These are phyloP conservation scores for Coemansia umbellata DNA, from an alignment of 192 early-diverging fungal genomes.

Conservation along the genomic window DNA sequence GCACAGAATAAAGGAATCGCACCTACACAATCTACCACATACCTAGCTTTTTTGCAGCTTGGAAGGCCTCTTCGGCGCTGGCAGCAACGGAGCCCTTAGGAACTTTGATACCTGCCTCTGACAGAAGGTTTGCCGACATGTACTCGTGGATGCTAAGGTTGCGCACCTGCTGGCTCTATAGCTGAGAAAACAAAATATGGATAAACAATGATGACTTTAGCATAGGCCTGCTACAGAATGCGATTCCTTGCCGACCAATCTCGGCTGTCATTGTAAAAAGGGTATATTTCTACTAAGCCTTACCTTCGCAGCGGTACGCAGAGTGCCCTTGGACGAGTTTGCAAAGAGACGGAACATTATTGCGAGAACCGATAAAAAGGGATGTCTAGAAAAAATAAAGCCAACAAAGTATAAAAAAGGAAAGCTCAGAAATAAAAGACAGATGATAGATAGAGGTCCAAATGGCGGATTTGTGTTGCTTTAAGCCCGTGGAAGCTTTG, in stretches of 20 bases:
- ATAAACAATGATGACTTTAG: too few species aligned
- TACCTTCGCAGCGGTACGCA: constrained; percentile 47
- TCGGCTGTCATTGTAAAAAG: not conserved
- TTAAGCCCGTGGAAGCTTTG: too few species aligned
- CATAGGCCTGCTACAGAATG: too few species aligned
- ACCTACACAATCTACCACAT: constrained; percentile 15
- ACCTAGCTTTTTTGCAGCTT: constrained; percentile 78
- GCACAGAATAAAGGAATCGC: too few species aligned
- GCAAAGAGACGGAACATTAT: constrained; percentile 51
- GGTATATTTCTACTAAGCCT: not conserved
- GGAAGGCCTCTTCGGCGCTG: constrained; percentile 82
- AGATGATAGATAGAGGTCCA: too few species aligned
- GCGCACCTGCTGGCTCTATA: constrained; percentile 63
- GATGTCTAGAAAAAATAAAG: not conserved
- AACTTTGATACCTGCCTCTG: constrained; percentile 87
- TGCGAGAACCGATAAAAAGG: not conserved
- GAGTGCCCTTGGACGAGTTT: constrained; percentile 42
- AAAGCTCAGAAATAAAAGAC: not conserved
- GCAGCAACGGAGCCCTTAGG: constrained; percentile 87
- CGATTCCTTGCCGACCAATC: not conserved
- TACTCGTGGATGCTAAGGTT: constrained; percentile 98
- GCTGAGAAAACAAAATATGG: not conserved
- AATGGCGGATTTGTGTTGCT: too few species aligned
- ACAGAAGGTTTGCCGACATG: constrained; percentile 87
- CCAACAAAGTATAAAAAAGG: not conserved